Evolutionary conservation across 495 filamentous ascomycete species (phyloP), one percentile per base, ranked within the genome.

Genomic region (Entonaema liquescens): DNA sequence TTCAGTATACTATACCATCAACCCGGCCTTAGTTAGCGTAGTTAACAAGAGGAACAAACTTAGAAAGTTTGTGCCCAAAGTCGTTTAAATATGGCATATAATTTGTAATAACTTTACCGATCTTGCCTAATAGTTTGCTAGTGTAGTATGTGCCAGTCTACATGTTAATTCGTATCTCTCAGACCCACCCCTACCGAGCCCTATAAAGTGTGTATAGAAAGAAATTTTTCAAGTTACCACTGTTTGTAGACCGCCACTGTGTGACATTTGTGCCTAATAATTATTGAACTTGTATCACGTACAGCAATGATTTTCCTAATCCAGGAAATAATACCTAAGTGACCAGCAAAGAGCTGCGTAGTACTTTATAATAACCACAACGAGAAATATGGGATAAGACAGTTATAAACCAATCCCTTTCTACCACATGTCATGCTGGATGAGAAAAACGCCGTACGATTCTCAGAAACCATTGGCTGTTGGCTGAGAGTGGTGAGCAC

Each of bases 171-270:
- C 13, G 49, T 26, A 26, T 53, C 49, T 17, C 13, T 28, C 7
- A 26, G 23, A 53, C 12, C 26, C 26, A 28, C 49, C 26, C 26
- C 9, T 29, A 29, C 49, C 49, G 6, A 29, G 25, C 15, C 25
- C 13, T 53, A 53, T 29, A 53, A 13, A 29, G 26, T 7, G 49
- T 28, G 23, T 53, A 28, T 53, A 28, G 49, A 17, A 53, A 53
- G 23, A 53, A 53, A 53, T 25, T 28, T 53, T 29, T 53, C 23
- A 53, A n/a, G 25, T 29, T 26, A 53, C 13, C 12, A 29, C 23
- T 28, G 23, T 52, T 52, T 52, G 49, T 52, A 52, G 9, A 25
- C 49, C 23, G 49, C 49, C 49, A 28, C 49, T 53, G 26, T 29
- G 49, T 15, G 26, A 53, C 49, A 26, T 29, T 53, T 26, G 25